Percentiles rank a stretch among this genome's conserved stretches.
These are phyloP conservation scores for Dipodascopsis uninucleata DNA, from an alignment of 805 yeast species.

Conservation along the genomic window DNA sequence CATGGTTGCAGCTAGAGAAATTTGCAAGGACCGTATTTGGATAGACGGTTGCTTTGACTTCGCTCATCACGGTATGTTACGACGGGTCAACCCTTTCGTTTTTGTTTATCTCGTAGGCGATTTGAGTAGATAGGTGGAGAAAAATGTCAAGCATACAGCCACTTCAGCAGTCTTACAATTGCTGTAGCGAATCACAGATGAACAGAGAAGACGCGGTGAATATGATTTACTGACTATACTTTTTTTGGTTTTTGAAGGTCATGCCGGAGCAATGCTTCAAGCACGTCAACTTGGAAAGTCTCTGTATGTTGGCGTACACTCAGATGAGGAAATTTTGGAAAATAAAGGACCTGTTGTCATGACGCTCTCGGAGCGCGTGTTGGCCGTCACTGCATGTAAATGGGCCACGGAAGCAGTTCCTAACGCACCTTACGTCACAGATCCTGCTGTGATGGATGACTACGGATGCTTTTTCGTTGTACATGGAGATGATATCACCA, in stretches of 20 bases:
- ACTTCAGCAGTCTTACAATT: neutral
- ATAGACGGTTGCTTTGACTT: constrained; percentile 98
- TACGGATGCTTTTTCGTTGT: constrained; percentile 85
- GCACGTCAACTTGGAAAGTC: constrained; percentile 79
- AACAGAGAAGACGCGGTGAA: neutral
- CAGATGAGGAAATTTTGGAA: constrained; percentile 74
- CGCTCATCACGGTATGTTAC: constrained; percentile 78
- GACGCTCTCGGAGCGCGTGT: constrained; percentile 69
- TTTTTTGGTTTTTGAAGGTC: constrained; percentile 41
- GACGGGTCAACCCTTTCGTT: neutral
- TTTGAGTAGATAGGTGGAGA: no score
- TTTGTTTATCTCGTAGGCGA: neutral
- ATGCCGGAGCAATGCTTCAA: constrained; percentile 94
- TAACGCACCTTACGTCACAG: constrained; percentile 91
- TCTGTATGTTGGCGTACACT: constrained; percentile 83
- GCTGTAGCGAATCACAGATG: neutral
- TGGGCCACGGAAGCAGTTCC: constrained; percentile 76
- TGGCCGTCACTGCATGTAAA: constrained; percentile 85
- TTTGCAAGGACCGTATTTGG: constrained; percentile 60
- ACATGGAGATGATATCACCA: constrained; percentile 96
- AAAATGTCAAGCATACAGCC: neutral
- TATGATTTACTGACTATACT: neutral
- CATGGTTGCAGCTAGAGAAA: neutral
- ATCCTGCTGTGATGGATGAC: constrained; percentile 69
- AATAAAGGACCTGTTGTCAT: constrained; percentile 96